Evolutionary conservation across 1,284 basidiomycete species (phyloP), one percentile per base, ranked within the genome.

Genomic region (Naganishia albida): DNA sequence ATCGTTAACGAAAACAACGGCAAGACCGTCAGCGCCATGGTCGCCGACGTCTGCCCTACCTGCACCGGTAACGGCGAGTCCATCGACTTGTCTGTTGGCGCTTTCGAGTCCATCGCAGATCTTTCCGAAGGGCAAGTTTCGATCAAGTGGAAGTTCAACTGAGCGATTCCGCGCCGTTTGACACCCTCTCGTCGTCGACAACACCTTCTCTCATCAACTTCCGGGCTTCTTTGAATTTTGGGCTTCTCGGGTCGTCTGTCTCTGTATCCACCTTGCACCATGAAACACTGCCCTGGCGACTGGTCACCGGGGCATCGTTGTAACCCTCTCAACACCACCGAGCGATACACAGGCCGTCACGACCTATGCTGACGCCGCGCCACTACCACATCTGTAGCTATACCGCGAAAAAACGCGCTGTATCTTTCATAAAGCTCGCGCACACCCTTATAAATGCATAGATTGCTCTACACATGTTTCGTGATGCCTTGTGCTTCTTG

Each of bases 11-110:
- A 67, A 23, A 70, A 75, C 64, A 87, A 85, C 77, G 81, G 83
- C 69, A 82, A 85, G 76, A 77, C 76, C 20, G 84, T 89, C 67
- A 81, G 77, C 2, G 91, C 87, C 65, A 83, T 81, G 25, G 82
- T 93, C 71, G 87, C 83, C 67, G 92, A 94, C 72, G 86, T 83
- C 26, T 95, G 93, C 83, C 91, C 91, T n/a, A 86, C 86, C 8
- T 97, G 93, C 81, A 40, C 71, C 0, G 83, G 83, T 68, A 39
- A 16, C 30, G 60, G 43, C 63, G 68, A 69, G 65, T 88, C 86
- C 28, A 70, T 97, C 73, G 93, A 97, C 76, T 84, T 96, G 66
- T 92, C 90, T 15, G 69, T 75, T n/a, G 86, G 74, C 56, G 87
- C 90, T 28, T 96, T 96, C 84, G 64, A 81, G 50, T 71, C 75